phyloP scores from a whole-genome alignment of 495 filamentous ascomycete species.

The Penicillium subrubescens region DNA sequence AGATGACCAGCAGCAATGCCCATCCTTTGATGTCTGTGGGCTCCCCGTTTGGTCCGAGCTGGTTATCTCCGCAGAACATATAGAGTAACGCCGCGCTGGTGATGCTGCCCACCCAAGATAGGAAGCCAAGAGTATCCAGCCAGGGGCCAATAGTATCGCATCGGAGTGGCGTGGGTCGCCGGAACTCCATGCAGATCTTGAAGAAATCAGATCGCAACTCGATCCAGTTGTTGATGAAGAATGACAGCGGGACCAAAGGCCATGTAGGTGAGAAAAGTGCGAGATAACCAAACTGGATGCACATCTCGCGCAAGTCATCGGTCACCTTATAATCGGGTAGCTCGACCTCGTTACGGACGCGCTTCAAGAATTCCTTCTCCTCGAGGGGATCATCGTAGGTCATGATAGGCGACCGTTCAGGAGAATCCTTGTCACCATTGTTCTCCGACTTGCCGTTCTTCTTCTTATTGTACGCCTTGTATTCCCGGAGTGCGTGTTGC shows the following conservation, averaged over 20 bases:
- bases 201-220: constrained; percentile 91
- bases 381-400: constrained; percentile 60
- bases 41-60: constrained; percentile 56
- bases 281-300: constrained; percentile 93
- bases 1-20: constrained; percentile 80
- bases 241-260: constrained; percentile 86
- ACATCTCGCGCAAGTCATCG: constrained; percentile 90
- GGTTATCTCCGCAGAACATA: constrained; percentile 70
- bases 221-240: constrained; percentile 95
- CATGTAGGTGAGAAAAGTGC: constrained; percentile 90
- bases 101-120: constrained; percentile 89
- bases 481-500: constrained; percentile 69
- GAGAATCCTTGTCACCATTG: constrained; percentile 30
- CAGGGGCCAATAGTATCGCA: constrained; percentile 95
- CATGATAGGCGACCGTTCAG: constrained; percentile 21
- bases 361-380: constrained; percentile 73
- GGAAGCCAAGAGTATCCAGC: constrained; percentile 82
- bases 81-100: constrained; percentile 84
- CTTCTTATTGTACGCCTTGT: constrained; percentile 59
- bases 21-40: constrained; percentile 71
- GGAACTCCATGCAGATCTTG: constrained; percentile 91
- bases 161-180: constrained; percentile 81
- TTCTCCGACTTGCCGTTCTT: constrained; percentile 28
- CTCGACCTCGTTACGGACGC: constrained; percentile 86
- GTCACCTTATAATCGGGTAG: constrained; percentile 85